Evolutionary conservation across 371 early-diverging fungal genomes (phyloP).

Genomic region (Conidiobolus incongruus): DNA sequence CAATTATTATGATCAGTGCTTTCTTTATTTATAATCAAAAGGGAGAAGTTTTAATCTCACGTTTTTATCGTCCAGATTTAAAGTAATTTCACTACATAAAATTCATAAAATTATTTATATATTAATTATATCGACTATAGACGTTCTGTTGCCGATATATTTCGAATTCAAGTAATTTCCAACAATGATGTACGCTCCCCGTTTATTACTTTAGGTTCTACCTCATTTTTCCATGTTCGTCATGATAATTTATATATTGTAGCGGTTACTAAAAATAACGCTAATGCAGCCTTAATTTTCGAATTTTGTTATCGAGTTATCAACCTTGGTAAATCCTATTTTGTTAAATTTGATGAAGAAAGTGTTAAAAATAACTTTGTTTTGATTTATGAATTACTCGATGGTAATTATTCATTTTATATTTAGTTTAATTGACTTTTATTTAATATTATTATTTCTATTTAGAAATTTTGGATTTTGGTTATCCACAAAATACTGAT

Average conservation of each 20-base stretch:
- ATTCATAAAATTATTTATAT: background rate
- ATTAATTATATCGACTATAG: constrained; percentile 17
- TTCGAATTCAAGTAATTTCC: constrained; percentile 90
- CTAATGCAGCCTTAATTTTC: constrained; percentile 63
- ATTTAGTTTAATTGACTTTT: too few relatives aligned
- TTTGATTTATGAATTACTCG: constrained; percentile 71
- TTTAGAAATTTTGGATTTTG: constrained; percentile 75
- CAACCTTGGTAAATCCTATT: constrained; percentile 52
- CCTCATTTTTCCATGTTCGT: constrained; percentile 69
- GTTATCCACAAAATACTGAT: constrained; percentile 78
- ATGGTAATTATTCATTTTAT: too few relatives aligned
- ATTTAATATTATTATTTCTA: background rate
- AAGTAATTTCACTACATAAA: constrained; percentile 30
- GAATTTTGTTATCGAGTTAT: constrained; percentile 64
- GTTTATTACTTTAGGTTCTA: constrained; percentile 68
- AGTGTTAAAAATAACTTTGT: constrained; percentile 79
- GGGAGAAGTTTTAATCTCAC: constrained; percentile 93
- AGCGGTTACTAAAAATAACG: constrained; percentile 62
- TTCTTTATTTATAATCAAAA: constrained; percentile 90
- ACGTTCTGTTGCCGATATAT: constrained; percentile 84
- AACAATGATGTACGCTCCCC: constrained; percentile 77
- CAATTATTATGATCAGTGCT: constrained; percentile 49
- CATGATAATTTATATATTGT: constrained; percentile 79
- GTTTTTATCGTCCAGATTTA: constrained; percentile 81
- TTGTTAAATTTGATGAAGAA: constrained; percentile 75